Conservation (phyloP, 2,329 filamentous ascomycete genomes). For the Dactylonectria estremocensis region DNA sequence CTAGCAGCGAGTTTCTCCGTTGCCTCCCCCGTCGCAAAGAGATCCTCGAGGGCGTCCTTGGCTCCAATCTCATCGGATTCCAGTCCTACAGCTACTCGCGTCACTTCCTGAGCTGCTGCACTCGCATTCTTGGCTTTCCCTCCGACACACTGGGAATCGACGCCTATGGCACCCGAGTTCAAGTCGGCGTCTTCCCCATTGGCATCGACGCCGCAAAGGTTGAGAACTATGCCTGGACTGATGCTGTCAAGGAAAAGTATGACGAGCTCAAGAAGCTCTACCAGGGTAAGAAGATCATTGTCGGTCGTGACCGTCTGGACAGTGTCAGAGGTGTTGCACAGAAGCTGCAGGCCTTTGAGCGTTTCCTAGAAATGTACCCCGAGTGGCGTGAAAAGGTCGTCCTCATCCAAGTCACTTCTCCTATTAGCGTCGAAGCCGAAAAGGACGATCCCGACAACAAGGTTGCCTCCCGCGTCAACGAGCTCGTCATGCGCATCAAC, state of each 20-base stretch:
- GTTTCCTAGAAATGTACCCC: conserved; percentile 90
- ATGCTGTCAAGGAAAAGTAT: conserved; percentile 80
- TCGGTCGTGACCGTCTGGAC: conserved; percentile 94
- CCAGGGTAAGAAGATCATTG: conserved; percentile 93
- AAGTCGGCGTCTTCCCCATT: conserved; percentile 94
- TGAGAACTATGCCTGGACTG: conserved; percentile 80
- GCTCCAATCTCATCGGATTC: conserved; percentile 94
- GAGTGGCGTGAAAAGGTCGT: conserved; percentile 95
- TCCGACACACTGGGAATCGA: conserved; percentile 89
- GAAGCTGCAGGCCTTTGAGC: conserved; percentile 94
- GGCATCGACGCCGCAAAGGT: conserved; percentile 92
- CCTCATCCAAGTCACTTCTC: conserved; percentile 94
- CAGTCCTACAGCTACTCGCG: conserved; percentile 96
- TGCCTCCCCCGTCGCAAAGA: conserved; percentile 92
- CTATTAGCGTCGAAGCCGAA: conserved; percentile 84
- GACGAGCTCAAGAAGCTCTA: conserved; percentile 82
- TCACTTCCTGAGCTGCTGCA: conserved; percentile 95
- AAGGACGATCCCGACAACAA: conserved; percentile 84
- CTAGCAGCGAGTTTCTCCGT: conserved; percentile 94
- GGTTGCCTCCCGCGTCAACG: conserved; percentile 89
- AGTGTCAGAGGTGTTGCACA: conserved; percentile 95
- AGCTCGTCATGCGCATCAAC: conserved; percentile 92
- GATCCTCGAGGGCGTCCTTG: conserved; percentile 89
- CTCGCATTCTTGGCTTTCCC: conserved; percentile 89
- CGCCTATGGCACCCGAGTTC: conserved; percentile 89